Conservation (phyloP, 2,329 filamentous ascomycete species). For the Rutstroemia sydowiana region DNA sequence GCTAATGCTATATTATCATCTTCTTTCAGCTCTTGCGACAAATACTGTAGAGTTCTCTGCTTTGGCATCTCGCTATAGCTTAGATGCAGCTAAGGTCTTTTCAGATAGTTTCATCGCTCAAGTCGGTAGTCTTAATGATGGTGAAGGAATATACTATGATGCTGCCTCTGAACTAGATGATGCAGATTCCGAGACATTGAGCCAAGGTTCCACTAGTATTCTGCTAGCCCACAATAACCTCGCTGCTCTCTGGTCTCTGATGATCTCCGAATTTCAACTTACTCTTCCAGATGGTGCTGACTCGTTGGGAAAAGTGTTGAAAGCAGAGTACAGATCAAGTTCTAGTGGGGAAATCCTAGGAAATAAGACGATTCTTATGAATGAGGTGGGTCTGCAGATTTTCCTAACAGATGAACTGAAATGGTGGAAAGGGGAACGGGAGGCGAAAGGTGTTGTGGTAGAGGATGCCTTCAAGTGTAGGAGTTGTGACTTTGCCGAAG, state of each 20-base stretch:
- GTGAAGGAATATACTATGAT: conserved; percentile 44
- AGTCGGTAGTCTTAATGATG: conserved; percentile 59
- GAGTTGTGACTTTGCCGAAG: conserved; percentile 73
- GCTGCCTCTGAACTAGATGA: conserved; percentile 25
- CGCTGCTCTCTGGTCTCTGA: conserved; percentile 51
- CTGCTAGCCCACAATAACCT: conserved; percentile 53
- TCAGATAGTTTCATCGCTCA: conserved; percentile 74
- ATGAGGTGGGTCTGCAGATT: conserved; percentile 50
- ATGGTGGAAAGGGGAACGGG: conserved; percentile 81
- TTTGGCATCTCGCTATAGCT: conserved; percentile 63
- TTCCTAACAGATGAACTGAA: conserved; percentile 65
- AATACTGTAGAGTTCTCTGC: conserved; percentile 61
- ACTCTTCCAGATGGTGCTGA: conserved; percentile 41
- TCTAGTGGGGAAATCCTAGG: conserved; percentile 46
- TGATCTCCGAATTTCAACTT: conserved; percentile 50
- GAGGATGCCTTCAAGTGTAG: conserved; percentile 86
- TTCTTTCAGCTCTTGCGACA: conserved; percentile 69
- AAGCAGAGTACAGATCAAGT: conserved; percentile 45
- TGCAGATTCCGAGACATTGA: conserved; percentile 15
- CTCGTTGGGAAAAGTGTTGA: conserved; percentile 49
- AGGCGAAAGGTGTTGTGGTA: conserved; percentile 66
- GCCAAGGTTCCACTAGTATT: conserved; percentile 31
- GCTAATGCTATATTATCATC: conserved; percentile 79
- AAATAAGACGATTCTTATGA: conserved; percentile 57
- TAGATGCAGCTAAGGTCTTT: conserved; percentile 60